Evolutionary conservation across 805 yeast species (phyloP).

Genomic region (Wilhelminamyces savonicus): DNA sequence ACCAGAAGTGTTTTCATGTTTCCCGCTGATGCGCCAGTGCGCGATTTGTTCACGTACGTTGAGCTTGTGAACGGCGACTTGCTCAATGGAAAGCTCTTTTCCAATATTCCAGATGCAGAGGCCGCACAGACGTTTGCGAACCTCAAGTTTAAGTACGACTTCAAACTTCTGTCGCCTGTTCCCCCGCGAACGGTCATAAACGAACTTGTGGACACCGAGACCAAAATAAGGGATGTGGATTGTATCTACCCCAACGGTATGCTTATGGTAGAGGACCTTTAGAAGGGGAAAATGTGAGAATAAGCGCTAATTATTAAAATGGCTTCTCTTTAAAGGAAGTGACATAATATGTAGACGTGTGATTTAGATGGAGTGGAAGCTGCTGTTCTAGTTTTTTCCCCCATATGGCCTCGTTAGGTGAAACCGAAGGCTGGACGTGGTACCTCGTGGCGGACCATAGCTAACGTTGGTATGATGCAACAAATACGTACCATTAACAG

Average conservation of each 20-base stretch:
- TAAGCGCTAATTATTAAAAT: too few relatives aligned
- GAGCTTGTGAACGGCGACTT: constrained; percentile 39
- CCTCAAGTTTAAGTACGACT: constrained; percentile 20
- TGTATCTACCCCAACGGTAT: constrained; percentile 37
- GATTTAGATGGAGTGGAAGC: too few relatives aligned
- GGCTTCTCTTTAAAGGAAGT: too few relatives aligned
- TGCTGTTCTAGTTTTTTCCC: too few relatives aligned
- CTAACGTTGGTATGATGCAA: too few relatives aligned
- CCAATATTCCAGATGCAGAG: constrained; percentile 15
- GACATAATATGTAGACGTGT: too few relatives aligned
- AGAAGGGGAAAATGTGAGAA: too few relatives aligned
- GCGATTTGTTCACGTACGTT: constrained; percentile 28
- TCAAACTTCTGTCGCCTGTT: constrained; percentile 28
- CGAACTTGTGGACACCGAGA: constrained; percentile 23
- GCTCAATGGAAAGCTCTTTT: constrained; percentile 9
- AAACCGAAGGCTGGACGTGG: too few relatives aligned
- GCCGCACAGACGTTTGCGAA: constrained; percentile 15
- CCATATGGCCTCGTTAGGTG: too few relatives aligned
- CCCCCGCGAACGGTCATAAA: constrained; percentile 31
- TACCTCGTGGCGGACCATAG: too few relatives aligned
- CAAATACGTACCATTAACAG: too few relatives aligned
- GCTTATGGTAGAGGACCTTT: constrained; percentile 52
- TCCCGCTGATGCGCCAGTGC: constrained; percentile 22
- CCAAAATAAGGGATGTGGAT: constrained; percentile 56
- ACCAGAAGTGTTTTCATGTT: constrained; percentile 40